phyloP scores from a whole-genome alignment of 1,139 yeast genomes.

The Arxiozyma heterogenica region DNA sequence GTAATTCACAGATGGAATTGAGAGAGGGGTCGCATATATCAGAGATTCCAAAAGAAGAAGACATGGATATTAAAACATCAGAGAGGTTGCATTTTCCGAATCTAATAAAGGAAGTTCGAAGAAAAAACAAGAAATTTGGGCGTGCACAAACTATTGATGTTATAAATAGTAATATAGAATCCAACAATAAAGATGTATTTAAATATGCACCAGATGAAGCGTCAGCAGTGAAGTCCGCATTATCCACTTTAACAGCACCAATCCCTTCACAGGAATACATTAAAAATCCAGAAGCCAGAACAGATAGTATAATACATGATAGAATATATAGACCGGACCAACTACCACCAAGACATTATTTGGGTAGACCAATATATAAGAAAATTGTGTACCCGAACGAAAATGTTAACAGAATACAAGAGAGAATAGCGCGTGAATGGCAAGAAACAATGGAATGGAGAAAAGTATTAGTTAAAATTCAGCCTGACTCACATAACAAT shows the following conservation, averaged over 20 bases:
- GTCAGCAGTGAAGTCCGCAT: constrained; percentile 49
- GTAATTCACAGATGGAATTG: constrained; percentile 3
- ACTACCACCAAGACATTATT: constrained; percentile 46
- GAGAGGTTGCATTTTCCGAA: constrained; percentile 23
- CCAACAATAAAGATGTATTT: constrained; percentile 20
- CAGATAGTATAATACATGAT: constrained; percentile 68
- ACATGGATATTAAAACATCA: constrained; percentile 21
- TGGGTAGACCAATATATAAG: constrained; percentile 19
- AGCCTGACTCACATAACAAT: constrained; percentile 94
- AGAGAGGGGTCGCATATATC: constrained; percentile 17
- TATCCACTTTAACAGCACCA: constrained; percentile 64
- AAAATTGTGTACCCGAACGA: constrained; percentile 26
- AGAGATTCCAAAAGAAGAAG: constrained; percentile 30
- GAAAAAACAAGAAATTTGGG: constrained; percentile 26
- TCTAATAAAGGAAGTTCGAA: constrained; percentile 12
- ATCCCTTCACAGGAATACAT: constrained; percentile 67
- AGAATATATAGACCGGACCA: constrained; percentile 57
- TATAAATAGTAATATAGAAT: constrained; percentile 5
- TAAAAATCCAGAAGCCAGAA: constrained; percentile 46
- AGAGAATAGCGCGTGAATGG: constrained; percentile 79
- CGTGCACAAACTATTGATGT: constrained; percentile 27
- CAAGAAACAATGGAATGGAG: constrained; percentile 85
- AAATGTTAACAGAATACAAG: constrained; percentile 47
- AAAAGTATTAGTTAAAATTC: constrained; percentile 74
- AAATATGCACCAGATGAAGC: constrained; percentile 42